phyloP scores from a whole-genome alignment of 148 eudicot species.

The Arbutus unedo region DNA sequence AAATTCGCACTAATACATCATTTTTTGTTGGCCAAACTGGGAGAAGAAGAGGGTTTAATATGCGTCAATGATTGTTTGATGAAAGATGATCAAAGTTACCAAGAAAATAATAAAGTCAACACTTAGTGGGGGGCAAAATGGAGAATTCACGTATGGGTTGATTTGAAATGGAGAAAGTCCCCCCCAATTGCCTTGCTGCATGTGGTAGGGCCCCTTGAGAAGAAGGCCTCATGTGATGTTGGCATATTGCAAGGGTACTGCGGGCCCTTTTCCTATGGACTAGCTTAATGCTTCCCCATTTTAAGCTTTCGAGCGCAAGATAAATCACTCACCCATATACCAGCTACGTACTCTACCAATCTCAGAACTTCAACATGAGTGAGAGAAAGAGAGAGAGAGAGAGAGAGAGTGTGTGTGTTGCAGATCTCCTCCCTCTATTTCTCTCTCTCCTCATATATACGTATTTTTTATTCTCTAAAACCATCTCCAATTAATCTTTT shows the following conservation, averaged over 20 bases:
- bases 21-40: neutral
- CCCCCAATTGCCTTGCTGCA: neutral
- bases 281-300: neutral
- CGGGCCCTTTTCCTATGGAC: constrained; percentile 2
- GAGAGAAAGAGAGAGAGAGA: too few species aligned
- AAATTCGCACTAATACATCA: neutral
- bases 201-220: constrained; percentile 16
- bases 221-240: constrained; percentile 8
- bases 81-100: neutral
- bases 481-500: too few species aligned
- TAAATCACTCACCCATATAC: constrained; percentile 1
- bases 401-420: neutral
- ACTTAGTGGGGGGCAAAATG: constrained; percentile 4
- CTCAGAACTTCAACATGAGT: too few species aligned
- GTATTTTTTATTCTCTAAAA: too few species aligned
- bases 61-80: constrained; percentile 1
- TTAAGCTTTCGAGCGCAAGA: constrained; percentile 5
- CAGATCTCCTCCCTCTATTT: neutral
- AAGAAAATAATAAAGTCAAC: neutral
- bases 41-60: neutral
- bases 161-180: constrained; percentile 10
- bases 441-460: neutral
- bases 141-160: neutral
- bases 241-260: constrained; percentile 15
- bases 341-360: neutral